Conservation (phyloP, 1,284 basidiomycete species). For the Heimioporus retisporus region DNA sequence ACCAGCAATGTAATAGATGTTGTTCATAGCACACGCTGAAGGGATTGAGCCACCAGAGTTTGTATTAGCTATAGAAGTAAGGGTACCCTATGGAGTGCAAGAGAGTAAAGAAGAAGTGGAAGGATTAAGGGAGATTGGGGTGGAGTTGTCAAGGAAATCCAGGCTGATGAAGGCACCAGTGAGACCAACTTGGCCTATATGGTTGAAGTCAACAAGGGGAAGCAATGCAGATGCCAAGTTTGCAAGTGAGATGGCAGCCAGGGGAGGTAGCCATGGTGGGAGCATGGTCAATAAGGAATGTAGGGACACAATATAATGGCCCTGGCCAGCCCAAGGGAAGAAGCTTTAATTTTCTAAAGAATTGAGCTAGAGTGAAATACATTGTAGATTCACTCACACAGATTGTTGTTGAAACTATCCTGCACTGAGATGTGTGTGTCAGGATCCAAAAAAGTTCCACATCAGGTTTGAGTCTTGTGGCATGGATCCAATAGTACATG, state of each 20-base stretch:
- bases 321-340: conserved; percentile 12
- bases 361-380: no score
- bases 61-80: conserved; percentile 74
- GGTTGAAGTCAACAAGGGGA: conserved; percentile 89
- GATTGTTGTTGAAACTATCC: no score
- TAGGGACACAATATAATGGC: conserved; percentile 20
- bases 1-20: conserved; percentile 81
- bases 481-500: no score
- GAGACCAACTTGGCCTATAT: conserved; percentile 91
- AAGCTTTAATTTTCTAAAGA: no score
- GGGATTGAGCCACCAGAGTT: conserved; percentile 75
- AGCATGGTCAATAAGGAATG: conserved; percentile 14
- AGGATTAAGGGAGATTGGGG: conserved; percentile 69
- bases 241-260: conserved; percentile 34
- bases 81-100: conserved; percentile 70
- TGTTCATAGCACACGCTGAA: conserved; percentile 71
- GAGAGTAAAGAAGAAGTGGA: conserved; percentile 76
- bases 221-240: conserved; percentile 64
- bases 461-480: no score
- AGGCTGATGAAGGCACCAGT: conserved; percentile 90
- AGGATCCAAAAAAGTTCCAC: no score
- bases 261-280: conserved; percentile 24
- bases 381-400: no score
- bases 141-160: conserved; percentile 74
- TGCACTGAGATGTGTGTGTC: no score